Base-by-base conservation (phyloP, 768 basidiomycete genomes). In the Auriscalpium vulgare region DNA sequence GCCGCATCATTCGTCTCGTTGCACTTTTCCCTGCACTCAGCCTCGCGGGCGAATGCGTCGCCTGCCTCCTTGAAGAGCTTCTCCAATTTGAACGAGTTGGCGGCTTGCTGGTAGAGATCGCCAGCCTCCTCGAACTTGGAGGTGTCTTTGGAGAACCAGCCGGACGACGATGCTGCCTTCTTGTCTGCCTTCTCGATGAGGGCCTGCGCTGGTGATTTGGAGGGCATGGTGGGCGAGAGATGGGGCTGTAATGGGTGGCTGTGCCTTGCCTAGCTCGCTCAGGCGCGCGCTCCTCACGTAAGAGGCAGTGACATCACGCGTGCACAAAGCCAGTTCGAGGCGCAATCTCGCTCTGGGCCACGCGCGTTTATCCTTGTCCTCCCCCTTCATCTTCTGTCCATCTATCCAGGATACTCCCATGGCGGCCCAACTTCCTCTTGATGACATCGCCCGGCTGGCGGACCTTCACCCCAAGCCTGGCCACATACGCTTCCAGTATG, bases 51-150 rank as follows among this genome's bases (percentile, higher is more conserved):
- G 67, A 95, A 95, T 13, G 90, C 83, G 71, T 95, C 90, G 3
- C 97, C 97, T 1, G 92, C 89, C 60, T 92, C 89, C 68, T 85
- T 88, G 76, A 92, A 97, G 56, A 81, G 75, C 69, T 94, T 93
- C 68, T 97, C 95, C 57, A 97, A 77, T 73, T 91, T 91, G 79
- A 88, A 97, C 21, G 85, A 75, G 71, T 97, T 97, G 53, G 91
- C 95, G 13, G 95, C 94, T 68, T 95, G 88, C 66, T 91, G 88
- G 71, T 88, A 98, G 17, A 97, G 78, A 72, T 97, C 95, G 49
- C 92, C 95, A 3, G 95, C 94, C 68, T 97, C 95, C 71, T 98
- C 95, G 63, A 75, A 95, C 71, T 94, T 97, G 57, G 87, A 75
- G 17, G 85, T 79, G 1, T 83, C 75, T 9, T 89, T 91, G 38